A percentile compares a stretch with the other conserved stretches of the same genome.
Conservation (phyloP, 108 stramenopile genomes). For the Nitzschia inconspicua region DNA sequence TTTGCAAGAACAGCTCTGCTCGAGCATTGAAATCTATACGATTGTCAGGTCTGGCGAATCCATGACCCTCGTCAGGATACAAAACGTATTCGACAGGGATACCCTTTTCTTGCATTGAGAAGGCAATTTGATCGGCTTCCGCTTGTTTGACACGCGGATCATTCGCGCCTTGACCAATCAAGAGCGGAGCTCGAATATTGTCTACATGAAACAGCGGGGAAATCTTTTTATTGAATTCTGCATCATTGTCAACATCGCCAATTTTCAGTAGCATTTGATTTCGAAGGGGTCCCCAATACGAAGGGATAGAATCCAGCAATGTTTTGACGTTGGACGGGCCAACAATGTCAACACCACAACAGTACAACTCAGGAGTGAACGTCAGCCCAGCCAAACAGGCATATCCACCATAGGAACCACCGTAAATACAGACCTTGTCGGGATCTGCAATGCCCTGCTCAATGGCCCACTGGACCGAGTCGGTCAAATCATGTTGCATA, state of each 20-base stretch:
- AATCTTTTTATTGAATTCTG: constrained; percentile 56
- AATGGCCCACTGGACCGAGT: constrained; percentile 54
- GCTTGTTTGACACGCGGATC: constrained; percentile 68
- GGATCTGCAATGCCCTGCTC: constrained; percentile 54
- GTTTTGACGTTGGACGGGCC: constrained; percentile 67
- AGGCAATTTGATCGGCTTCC: constrained; percentile 66
- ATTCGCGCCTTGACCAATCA: constrained; percentile 67
- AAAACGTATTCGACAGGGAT: constrained; percentile 66
- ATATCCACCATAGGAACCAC: constrained; percentile 65
- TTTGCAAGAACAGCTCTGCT: constrained; percentile 26
- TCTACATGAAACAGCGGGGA: constrained; percentile 67
- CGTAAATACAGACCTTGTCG: constrained; percentile 56
- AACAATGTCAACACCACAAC: constrained; percentile 65
- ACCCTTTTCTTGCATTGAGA: constrained; percentile 53
- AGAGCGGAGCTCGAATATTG: constrained; percentile 56
- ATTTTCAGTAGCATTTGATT: constrained; percentile 56
- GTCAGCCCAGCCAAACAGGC: constrained; percentile 56
- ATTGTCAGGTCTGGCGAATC: constrained; percentile 56
- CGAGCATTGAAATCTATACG: constrained; percentile 57
- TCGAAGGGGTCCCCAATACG: constrained; percentile 61
- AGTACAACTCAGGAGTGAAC: constrained; percentile 62
- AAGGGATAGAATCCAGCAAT: constrained; percentile 48
- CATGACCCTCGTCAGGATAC: constrained; percentile 70
- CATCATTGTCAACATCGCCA: constrained; percentile 61
- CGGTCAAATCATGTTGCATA: constrained; percentile 67